Percentiles rank a stretch among this genome's conserved stretches.
These are phyloP conservation scores for Angomonas deanei DNA, from an alignment of 208 protist genomes.

Conservation along the genomic window DNA sequence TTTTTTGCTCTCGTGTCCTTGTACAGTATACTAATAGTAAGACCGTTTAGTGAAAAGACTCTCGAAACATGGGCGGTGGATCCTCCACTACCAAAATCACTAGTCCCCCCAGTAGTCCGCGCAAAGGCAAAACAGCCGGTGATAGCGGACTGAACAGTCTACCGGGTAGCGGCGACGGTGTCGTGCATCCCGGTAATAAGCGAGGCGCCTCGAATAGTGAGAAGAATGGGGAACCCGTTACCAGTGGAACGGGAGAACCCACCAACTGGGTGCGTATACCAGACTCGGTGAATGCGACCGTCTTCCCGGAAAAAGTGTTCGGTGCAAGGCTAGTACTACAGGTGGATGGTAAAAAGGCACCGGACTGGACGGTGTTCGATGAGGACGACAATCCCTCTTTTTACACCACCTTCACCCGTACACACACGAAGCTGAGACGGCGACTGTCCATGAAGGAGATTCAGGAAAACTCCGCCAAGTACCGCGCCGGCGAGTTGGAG, in stretches of 20 bases:
- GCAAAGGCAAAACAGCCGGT: not conserved
- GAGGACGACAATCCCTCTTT: not conserved
- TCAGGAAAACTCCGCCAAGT: not conserved
- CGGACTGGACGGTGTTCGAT: not conserved
- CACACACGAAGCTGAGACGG: not conserved
- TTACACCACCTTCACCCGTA: not conserved
- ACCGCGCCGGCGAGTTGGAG: not conserved
- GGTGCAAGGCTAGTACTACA: not conserved
- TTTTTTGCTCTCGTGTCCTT: not conserved
- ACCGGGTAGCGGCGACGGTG: not conserved
- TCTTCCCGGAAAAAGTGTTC: not conserved
- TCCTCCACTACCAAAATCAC: too few relatives aligned
- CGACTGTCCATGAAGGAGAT: not conserved
- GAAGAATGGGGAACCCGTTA: not conserved
- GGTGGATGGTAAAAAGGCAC: not conserved
- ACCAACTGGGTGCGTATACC: not conserved
- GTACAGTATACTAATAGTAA: not conserved
- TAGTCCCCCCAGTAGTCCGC: not conserved
- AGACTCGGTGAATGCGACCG: not conserved
- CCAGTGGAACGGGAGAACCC: not conserved
- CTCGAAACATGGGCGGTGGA: not conserved
- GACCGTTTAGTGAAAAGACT: not conserved
- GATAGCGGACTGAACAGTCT: not conserved
- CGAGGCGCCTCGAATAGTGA: not conserved
- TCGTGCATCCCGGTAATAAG: not conserved